A percentile compares a stretch with the other conserved stretches of the same genome.
Evolutionary conservation across 2,329 filamentous ascomycete genomes (phyloP).

Genomic region (Exophiala sp.): DNA sequence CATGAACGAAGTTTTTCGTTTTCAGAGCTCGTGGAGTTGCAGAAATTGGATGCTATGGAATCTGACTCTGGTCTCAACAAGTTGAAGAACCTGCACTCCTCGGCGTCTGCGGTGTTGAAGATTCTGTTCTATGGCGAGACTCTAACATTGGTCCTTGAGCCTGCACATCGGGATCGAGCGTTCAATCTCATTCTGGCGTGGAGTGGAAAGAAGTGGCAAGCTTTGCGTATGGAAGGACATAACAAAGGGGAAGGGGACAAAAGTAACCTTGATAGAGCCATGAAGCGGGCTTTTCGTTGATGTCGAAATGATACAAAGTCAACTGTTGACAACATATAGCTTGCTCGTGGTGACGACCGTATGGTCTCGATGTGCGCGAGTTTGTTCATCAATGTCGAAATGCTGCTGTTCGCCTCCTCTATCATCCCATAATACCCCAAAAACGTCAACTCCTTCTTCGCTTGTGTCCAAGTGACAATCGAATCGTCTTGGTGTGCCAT

Average conservation of each 20-base stretch:
- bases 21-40: conserved; percentile 16
- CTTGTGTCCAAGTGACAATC: background rate
- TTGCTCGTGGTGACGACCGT: no score
- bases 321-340: no score
- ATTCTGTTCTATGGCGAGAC: conserved; percentile 5
- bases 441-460: no score
- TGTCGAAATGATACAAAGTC: background rate
- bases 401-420: no score
- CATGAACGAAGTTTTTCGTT: conserved; percentile 8
- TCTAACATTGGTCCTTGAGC: conserved; percentile 13
- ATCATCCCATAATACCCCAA: no score
- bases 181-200: conserved; percentile 29
- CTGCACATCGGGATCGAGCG: conserved; percentile 27
- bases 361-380: no score
- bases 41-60: conserved; percentile 18
- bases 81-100: conserved; percentile 12
- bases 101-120: conserved; percentile 7
- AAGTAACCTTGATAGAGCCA: conserved; percentile 16
- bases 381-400: no score
- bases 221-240: conserved; percentile 22
- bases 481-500: background rate
- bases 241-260: conserved; percentile 5
- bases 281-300: conserved; percentile 21
- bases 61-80: conserved; percentile 9
- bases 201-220: conserved; percentile 28